Evolutionary conservation across 1,284 basidiomycete species (phyloP).

Genomic region (Psilocybe mexicana): DNA sequence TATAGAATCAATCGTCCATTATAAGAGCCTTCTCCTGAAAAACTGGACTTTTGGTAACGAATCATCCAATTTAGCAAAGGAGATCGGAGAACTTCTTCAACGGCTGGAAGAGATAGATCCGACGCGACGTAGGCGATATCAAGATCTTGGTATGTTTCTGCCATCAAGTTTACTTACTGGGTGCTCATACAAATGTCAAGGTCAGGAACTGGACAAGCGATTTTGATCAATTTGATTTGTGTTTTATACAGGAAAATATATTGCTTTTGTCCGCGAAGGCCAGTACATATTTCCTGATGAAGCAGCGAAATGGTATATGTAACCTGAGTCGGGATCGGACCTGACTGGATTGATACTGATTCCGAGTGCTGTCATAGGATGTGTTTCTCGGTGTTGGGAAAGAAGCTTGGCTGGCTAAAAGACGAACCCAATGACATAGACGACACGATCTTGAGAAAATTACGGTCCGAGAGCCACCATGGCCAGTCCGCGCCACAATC

Average conservation of each 20-base stretch:
- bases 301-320: too few species aligned
- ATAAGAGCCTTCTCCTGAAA: slow-evolving; percentile 60
- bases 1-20: slow-evolving; percentile 88
- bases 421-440: not conserved
- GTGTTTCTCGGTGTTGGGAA: not conserved
- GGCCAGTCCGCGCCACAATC: not conserved
- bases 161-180: not conserved
- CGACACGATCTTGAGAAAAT: too few species aligned
- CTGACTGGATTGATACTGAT: too few species aligned
- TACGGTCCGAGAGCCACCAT: too few species aligned
- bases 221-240: not conserved
- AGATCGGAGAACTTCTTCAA: slow-evolving; percentile 53
- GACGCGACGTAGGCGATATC: slow-evolving; percentile 58
- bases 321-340: too few species aligned
- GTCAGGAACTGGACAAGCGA: slow-evolving; percentile 9
- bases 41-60: slow-evolving; percentile 42
- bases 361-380: too few species aligned
- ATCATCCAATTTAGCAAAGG: slow-evolving; percentile 38
- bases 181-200: not conserved
- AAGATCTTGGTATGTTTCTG: slow-evolving; percentile 50
- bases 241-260: not conserved
- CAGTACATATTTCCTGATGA: too few species aligned
- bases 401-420: not conserved
- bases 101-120: slow-evolving; percentile 61
- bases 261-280: not conserved